Percentiles rank a stretch among this genome's conserved stretches.
phyloP scores from a whole-genome alignment of 768 basidiomycete species.

The Suillus clintonianus region DNA sequence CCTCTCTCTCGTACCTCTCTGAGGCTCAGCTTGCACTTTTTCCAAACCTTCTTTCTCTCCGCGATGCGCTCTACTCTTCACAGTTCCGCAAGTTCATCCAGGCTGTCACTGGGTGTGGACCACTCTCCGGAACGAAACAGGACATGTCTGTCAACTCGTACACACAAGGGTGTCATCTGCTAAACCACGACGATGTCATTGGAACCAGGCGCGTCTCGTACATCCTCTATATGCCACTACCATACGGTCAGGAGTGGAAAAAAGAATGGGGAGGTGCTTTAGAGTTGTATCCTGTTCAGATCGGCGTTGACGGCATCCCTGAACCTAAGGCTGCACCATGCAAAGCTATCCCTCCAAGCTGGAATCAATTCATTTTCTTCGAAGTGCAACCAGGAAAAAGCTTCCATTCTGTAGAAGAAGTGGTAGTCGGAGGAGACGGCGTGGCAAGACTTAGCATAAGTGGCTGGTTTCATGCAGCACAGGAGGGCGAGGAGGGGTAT shows the following conservation, averaged over 20 bases:
- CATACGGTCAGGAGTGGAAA: conserved; percentile 75
- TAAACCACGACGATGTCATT: conserved; percentile 99
- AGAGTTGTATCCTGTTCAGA: conserved; percentile 82
- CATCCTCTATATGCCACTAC: conserved; percentile 94
- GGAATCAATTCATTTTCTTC: conserved; percentile 90
- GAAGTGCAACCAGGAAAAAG: conserved; percentile 94
- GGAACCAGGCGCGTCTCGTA: conserved; percentile 92
- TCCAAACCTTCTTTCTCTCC: conserved; percentile 76
- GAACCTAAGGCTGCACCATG: conserved; percentile 69
- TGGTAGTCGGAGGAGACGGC: conserved; percentile 77
- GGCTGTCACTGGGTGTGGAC: conserved; percentile 88
- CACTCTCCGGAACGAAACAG: conserved; percentile 87
- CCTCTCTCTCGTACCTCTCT: conserved; percentile 87
- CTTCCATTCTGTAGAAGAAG: conserved; percentile 97
- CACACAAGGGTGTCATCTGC: conserved; percentile 87
- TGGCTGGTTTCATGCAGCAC: conserved; percentile 95
- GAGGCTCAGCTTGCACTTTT: conserved; percentile 76
- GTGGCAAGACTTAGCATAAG: conserved; percentile 83
- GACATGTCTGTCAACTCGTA: conserved; percentile 96
- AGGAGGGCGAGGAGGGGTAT: conserved; percentile 90
- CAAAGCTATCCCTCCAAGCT: conserved; percentile 74
- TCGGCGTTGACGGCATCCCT: conserved; percentile 54
- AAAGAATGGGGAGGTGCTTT: conserved; percentile 91
- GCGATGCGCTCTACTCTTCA: conserved; percentile 88
- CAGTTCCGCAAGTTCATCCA: conserved; percentile 83